Conservation (phyloP, 2,329 filamentous ascomycete genomes). For the Fusarium heterosporum region DNA sequence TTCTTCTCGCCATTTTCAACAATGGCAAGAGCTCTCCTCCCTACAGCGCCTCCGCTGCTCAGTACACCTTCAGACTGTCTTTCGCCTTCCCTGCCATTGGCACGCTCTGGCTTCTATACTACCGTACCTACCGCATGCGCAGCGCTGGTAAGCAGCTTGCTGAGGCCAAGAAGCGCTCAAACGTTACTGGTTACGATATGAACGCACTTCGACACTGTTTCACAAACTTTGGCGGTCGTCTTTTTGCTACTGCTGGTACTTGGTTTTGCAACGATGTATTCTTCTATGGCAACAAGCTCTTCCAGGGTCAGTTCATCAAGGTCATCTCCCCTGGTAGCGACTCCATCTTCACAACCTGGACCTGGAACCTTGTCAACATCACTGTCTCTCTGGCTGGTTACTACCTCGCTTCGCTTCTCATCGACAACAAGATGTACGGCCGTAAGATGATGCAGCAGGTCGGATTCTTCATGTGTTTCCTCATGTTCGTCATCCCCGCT, state of each 20-base stretch:
- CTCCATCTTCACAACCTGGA: conserved; percentile 87
- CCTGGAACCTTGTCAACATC: conserved; percentile 93
- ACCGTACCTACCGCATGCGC: conserved; percentile 95
- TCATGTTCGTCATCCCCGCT: conserved; percentile 91
- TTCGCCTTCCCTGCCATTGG: conserved; percentile 92
- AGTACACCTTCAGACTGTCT: conserved; percentile 92
- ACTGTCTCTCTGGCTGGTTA: conserved; percentile 88
- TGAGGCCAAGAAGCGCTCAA: conserved; percentile 83
- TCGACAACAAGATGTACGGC: conserved; percentile 97
- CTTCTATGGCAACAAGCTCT: conserved; percentile 99
- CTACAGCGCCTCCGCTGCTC: conserved; percentile 80
- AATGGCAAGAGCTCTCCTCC: conserved; percentile 78
- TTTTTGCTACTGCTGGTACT: conserved; percentile 85
- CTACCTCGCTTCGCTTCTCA: conserved; percentile 87
- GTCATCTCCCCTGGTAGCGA: conserved; percentile 77
- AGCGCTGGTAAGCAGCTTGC: conserved; percentile 85
- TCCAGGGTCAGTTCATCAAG: conserved; percentile 89
- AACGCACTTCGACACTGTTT: conserved; percentile 82
- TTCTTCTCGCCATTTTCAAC: conserved; percentile 90
- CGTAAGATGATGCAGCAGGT: conserved; percentile 97
- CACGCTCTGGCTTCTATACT: conserved; percentile 95
- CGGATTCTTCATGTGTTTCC: conserved; percentile 91
- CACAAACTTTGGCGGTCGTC: conserved; percentile 84
- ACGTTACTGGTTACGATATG: conserved; percentile 94
- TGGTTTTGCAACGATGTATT: conserved; percentile 99